Percentiles rank a stretch among this genome's conserved stretches.
Evolutionary conservation across 495 filamentous ascomycete genomes (phyloP).

Genomic region (Xylaria sp.): DNA sequence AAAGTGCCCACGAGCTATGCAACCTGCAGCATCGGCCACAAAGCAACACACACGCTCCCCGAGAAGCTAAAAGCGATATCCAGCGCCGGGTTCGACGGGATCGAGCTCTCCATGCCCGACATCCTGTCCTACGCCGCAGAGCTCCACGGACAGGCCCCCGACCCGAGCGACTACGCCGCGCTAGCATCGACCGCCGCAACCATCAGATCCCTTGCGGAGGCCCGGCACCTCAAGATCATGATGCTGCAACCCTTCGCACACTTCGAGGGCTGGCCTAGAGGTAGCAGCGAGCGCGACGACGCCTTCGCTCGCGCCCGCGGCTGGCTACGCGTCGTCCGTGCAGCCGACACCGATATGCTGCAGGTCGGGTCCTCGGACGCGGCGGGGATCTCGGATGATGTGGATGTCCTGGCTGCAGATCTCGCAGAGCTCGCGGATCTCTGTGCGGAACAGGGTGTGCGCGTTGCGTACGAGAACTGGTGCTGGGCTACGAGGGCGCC

Average conservation of each 20-base stretch:
- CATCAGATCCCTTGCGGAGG: slow-evolving; percentile 60
- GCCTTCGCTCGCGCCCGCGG: slow-evolving; percentile 70
- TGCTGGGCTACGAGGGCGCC: slow-evolving; percentile 80
- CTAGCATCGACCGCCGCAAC: slow-evolving; percentile 59
- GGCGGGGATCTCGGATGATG: slow-evolving; percentile 54
- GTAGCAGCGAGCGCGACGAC: slow-evolving; percentile 63
- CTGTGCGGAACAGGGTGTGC: slow-evolving; percentile 60
- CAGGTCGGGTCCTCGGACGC: slow-evolving; percentile 77
- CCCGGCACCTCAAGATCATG: slow-evolving; percentile 64
- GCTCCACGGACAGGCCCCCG: slow-evolving; percentile 57
- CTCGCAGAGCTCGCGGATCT: slow-evolving; percentile 69
- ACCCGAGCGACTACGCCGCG: slow-evolving; percentile 61
- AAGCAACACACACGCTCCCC: slow-evolving; percentile 60
- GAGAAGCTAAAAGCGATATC: slow-evolving; percentile 72
- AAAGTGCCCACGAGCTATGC: slow-evolving; percentile 69
- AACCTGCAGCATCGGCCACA: slow-evolving; percentile 67
- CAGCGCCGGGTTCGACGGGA: slow-evolving; percentile 69
- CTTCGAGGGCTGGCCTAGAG: slow-evolving; percentile 78
- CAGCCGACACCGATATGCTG: slow-evolving; percentile 73
- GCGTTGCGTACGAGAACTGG: slow-evolving; percentile 84
- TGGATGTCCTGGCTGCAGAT: slow-evolving; percentile 63
- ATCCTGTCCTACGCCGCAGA: slow-evolving; percentile 67
- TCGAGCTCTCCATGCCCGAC: slow-evolving; percentile 80
- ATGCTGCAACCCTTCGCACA: slow-evolving; percentile 83
- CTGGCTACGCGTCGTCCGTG: slow-evolving; percentile 78